Evolutionary conservation across 1,284 basidiomycete species (phyloP).

Genomic region (Gymnopus androsaceus): DNA sequence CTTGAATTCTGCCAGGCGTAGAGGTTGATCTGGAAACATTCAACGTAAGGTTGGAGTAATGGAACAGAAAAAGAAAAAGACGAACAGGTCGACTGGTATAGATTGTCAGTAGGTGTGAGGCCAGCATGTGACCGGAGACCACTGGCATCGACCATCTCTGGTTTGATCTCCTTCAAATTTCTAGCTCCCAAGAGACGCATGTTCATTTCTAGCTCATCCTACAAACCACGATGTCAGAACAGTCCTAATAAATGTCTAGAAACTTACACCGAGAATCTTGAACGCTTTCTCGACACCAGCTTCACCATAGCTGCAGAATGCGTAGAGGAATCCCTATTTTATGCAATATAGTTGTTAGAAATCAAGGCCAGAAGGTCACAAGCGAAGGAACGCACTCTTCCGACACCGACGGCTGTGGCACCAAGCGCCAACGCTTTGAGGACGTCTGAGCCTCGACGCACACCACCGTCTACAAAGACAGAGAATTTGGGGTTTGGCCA

Average conservation of each 20-base stretch:
- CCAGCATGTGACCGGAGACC: conserved; percentile 38
- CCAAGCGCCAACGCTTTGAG: conserved; percentile 75
- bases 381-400: too few relatives aligned
- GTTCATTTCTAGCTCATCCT: conserved; percentile 90
- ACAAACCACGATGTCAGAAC: background rate
- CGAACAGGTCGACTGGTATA: conserved; percentile 58
- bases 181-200: conserved; percentile 81
- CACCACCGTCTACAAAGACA: conserved; percentile 73
- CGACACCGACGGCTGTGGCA: conserved; percentile 60
- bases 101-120: conserved; percentile 44
- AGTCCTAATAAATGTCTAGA: background rate
- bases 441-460: conserved; percentile 65
- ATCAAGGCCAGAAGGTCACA: too few relatives aligned
- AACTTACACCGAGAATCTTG: conserved; percentile 43
- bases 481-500: conserved; percentile 56
- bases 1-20: conserved; percentile 31
- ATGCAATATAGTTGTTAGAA: too few relatives aligned
- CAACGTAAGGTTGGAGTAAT: background rate
- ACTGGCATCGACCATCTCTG: conserved; percentile 79
- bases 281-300: conserved; percentile 56
- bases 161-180: conserved; percentile 69
- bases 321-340: conserved; percentile 68
- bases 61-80: background rate
- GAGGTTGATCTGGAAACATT: conserved; percentile 30
- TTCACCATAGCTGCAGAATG: conserved; percentile 66